Evolutionary conservation across 345 rosid species (phyloP).

Genomic region (Corymbia maculata): DNA sequence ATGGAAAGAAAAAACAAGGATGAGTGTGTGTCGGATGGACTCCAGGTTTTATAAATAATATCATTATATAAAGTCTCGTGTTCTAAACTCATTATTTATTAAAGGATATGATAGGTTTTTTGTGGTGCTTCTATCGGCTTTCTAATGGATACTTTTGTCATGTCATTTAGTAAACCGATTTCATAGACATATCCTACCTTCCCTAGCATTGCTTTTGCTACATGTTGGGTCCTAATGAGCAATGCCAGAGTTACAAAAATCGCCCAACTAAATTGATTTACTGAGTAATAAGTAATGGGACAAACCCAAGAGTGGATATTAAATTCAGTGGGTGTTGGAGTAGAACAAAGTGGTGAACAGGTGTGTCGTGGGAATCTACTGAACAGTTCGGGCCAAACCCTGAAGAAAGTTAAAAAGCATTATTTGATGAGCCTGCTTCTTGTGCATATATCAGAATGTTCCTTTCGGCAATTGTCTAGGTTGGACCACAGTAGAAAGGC

Average conservation of each 20-base stretch:
- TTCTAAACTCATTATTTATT: not conserved
- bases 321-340: not conserved
- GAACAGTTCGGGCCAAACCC: no score
- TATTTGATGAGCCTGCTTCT: no score
- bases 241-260: not conserved
- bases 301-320: not conserved
- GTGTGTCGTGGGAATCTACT: no score
- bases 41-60: not conserved
- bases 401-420: no score
- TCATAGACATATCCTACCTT: not conserved
- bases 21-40: not conserved
- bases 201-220: not conserved
- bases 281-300: not conserved
- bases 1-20: not conserved
- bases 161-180: not conserved
- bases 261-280: not conserved
- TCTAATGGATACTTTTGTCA: not conserved
- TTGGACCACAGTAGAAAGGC: no score
- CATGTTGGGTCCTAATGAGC: not conserved
- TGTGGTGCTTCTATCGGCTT: not conserved
- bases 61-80: not conserved
- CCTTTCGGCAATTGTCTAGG: no score
- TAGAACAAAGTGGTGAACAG: no score
- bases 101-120: not conserved
- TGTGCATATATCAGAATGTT: no score